A percentile compares a stretch with the other conserved stretches of the same genome.
Evolutionary conservation across 176 grass and related monocot genomes (phyloP).

Genomic region (Elaeis guineensis): DNA sequence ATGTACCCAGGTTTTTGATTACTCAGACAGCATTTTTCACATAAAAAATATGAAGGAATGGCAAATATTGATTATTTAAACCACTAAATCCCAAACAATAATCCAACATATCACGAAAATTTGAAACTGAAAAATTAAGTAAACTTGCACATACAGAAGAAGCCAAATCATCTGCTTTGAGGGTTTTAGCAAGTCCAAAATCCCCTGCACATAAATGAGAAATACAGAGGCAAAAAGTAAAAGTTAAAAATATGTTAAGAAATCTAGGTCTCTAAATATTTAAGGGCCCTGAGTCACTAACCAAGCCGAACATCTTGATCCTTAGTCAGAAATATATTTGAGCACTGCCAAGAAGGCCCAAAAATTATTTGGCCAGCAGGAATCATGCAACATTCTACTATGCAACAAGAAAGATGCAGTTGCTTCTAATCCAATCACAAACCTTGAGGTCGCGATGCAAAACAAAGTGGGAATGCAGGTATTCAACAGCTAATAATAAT

Average conservation of each 20-base stretch:
- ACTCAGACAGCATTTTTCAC: too few relatives aligned
- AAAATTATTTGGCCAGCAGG: not conserved
- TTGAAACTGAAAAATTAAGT: too few relatives aligned
- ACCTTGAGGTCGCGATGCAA: slow-evolving; percentile 98
- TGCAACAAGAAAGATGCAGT: not conserved
- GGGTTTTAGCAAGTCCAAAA: slow-evolving; percentile 97
- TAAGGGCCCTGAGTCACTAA: slow-evolving; percentile 32
- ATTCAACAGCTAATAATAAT: slow-evolving; percentile 82
- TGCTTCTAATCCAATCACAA: slow-evolving; percentile 2
- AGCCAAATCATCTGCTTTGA: slow-evolving; percentile 89
- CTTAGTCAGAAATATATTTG: slow-evolving; percentile 99
- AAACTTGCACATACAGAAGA: slow-evolving; percentile 57
- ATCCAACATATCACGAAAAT: too few relatives aligned
- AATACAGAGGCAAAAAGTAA: slow-evolving; percentile 7
- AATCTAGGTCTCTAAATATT: not conserved
- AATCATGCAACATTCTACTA: too few relatives aligned
- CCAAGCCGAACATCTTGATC: slow-evolving; percentile 93
- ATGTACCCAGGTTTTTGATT: too few relatives aligned
- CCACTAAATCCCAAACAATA: too few relatives aligned
- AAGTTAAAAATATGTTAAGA: not conserved
- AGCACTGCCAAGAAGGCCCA: slow-evolving; percentile 61
- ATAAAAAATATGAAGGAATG: too few relatives aligned
- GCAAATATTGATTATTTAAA: too few relatives aligned
- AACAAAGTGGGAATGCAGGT: slow-evolving; percentile 94
- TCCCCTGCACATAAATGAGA: slow-evolving; percentile 56